Evolutionary conservation across 345 rosid species (phyloP), one percentile per base, ranked within the genome.

Genomic region (Garcia nutans): DNA sequence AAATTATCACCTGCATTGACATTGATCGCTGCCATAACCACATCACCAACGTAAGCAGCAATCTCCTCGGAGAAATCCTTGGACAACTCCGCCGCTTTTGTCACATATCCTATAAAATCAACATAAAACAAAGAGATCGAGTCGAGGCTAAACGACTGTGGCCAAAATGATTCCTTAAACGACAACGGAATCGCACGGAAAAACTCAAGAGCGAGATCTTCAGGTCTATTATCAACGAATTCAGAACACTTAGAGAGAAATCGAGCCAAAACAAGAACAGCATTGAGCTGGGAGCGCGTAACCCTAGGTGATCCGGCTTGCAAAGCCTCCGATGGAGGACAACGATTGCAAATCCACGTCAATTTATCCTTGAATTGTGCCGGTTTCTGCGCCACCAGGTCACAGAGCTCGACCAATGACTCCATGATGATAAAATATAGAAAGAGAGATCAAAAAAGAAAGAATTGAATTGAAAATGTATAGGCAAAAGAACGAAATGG

Each of bases 291-390:
- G 15, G 93, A 84, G 31, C 90, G 91, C 47, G 98, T 80, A 61
- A 92, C 93, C 88, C 92, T 85, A 56, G 94, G 87, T 15, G 96
- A 93, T 81, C 87, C 96, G 62, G 83, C 77, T 57, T 71, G 84
- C 22, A 91, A 77, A 74, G 83, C 71, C 66, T 88, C 97, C 55
- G 93, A 87, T 74, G 86, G 98, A 26, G 99, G 97, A 73, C 98
- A 93, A 6, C 97, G 89, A 69, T 87, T 89, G 86, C 98, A 96
- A 76, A 96, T 86, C 98, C 98, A 93, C 59, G 88, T 84, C 58
- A 96, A 77, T 60, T 93, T 93, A 26, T 96, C 96, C 16, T 89
- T 80, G 84, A 93, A 96, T 70, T 89, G 97, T 71, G 79, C 81
- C 73, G 98, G 98, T 47, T 89, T 89, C 31, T 83, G 84, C 19